Evolutionary conservation across 2,329 filamentous ascomycete species (phyloP).

Genomic region (Pseudocercospora cruenta): DNA sequence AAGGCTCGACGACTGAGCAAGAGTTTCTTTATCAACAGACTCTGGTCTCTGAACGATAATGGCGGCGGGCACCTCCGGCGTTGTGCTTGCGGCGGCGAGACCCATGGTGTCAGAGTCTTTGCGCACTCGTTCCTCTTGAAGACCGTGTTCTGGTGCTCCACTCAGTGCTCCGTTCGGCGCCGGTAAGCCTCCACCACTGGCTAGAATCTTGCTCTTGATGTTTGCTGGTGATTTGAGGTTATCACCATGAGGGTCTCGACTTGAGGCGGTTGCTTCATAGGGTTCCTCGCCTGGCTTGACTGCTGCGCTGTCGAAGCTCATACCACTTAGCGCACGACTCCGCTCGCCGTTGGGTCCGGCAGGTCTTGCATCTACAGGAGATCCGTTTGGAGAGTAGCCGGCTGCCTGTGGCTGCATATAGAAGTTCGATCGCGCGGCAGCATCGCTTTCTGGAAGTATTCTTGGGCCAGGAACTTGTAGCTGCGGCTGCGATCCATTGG

Average conservation of each 20-base stretch:
- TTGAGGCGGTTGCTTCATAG: not conserved
- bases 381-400: slow-evolving; percentile 15
- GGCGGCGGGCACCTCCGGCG: not conserved
- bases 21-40: not conserved
- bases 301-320: slow-evolving; percentile 24
- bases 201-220: not conserved
- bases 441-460: not conserved
- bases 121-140: not conserved
- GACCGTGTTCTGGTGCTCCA: not conserved
- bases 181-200: not conserved
- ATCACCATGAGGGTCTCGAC: not conserved
- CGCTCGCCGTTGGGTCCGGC: slow-evolving; percentile 31
- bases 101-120: slow-evolving; percentile 7
- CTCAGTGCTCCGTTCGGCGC: not conserved
- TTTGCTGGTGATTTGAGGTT: not conserved
- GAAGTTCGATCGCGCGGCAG: slow-evolving; percentile 16
- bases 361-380: slow-evolving; percentile 16
- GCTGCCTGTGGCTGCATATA: slow-evolving; percentile 31
- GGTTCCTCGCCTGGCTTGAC: not conserved
- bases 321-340: slow-evolving; percentile 27
- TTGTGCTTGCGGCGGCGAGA: not conserved
- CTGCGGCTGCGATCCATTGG: not conserved
- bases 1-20: not conserved
- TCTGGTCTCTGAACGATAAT: slow-evolving; percentile 1
- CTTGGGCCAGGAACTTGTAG: slow-evolving; percentile 4